These are phyloP conservation scores for Staphylotrichum longicolle DNA, from an alignment of 495 filamentous ascomycete species.

Conservation along the genomic window DNA sequence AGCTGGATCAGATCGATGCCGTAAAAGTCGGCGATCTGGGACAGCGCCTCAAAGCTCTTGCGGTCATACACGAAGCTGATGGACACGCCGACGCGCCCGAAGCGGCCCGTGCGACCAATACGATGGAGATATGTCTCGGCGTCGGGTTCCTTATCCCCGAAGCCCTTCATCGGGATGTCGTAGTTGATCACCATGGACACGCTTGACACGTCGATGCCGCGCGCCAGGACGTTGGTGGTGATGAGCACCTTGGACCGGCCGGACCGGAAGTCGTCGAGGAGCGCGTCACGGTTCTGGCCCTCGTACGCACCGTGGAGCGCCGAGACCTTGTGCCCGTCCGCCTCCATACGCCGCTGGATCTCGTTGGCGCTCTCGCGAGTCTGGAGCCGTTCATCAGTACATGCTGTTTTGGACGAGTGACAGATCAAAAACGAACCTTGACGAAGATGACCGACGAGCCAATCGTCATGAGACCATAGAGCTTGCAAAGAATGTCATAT, in stretches of 20 bases:
- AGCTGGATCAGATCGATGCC: slow-evolving; percentile 53
- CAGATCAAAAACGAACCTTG: slow-evolving; percentile 54
- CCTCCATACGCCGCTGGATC: slow-evolving; percentile 81
- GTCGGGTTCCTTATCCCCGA: slow-evolving; percentile 59
- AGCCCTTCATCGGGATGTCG: slow-evolving; percentile 63
- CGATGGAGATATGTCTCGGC: slow-evolving; percentile 95
- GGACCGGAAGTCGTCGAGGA: slow-evolving; percentile 84
- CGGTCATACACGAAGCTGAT: slow-evolving; percentile 86
- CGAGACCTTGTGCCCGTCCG: slow-evolving; percentile 86
- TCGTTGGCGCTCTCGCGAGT: slow-evolving; percentile 75
- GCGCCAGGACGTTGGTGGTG: slow-evolving; percentile 94
- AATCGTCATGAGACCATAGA: slow-evolving; percentile 93
- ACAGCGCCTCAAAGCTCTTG: slow-evolving; percentile 70
- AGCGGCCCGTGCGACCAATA: slow-evolving; percentile 95
- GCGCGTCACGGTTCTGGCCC: slow-evolving; percentile 73
- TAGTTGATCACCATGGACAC: slow-evolving; percentile 99
- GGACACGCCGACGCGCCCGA: slow-evolving; percentile 93
- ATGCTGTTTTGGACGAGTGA: not conserved
- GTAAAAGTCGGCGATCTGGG: slow-evolving; percentile 71
- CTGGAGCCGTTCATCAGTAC: slow-evolving; percentile 44
- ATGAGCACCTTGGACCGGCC: slow-evolving; percentile 95
- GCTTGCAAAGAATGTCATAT: slow-evolving; percentile 79
- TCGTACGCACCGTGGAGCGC: slow-evolving; percentile 84
- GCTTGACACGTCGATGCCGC: slow-evolving; percentile 94
- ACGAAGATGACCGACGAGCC: slow-evolving; percentile 98